Percentiles rank a stretch among this genome's conserved stretches.
phyloP scores from a whole-genome alignment of 257 asterid genomes.

The Solanum okadae region DNA sequence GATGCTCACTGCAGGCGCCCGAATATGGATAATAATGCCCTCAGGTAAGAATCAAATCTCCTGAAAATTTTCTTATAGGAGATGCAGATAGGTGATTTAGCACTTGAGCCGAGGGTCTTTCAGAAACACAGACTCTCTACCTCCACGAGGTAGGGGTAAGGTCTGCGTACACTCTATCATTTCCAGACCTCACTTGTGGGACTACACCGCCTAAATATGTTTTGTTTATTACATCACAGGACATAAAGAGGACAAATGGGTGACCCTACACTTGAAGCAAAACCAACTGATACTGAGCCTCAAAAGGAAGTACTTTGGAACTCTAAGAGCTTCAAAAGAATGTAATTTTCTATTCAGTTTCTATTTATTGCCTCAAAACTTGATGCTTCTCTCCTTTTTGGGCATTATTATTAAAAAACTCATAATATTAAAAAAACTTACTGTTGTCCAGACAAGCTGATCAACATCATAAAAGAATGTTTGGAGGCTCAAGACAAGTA shows the following conservation, averaged over 20 bases:
- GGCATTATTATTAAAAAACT: background rate
- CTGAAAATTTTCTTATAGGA: background rate
- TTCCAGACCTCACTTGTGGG: background rate
- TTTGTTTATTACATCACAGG: slow-evolving; percentile 20
- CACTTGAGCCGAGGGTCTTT: background rate
- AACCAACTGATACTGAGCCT: slow-evolving; percentile 30
- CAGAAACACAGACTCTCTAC: background rate
- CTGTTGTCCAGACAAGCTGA: slow-evolving; percentile 40
- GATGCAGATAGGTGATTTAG: background rate
- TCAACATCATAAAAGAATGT: slow-evolving; percentile 30
- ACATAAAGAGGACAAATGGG: slow-evolving; percentile 32
- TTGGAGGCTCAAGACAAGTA: slow-evolving; percentile 18
- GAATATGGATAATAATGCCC: slow-evolving; percentile 44
- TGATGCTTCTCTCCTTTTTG: background rate
- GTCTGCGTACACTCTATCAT: background rate
- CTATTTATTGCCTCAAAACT: background rate
- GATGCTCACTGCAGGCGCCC: slow-evolving; percentile 31
- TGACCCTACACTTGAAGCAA: slow-evolving; percentile 30
- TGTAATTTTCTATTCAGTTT: slow-evolving; percentile 18
- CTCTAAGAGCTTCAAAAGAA: slow-evolving; percentile 37
- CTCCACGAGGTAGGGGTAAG: background rate
- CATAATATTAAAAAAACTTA: background rate
- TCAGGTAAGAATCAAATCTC: slow-evolving; percentile 29
- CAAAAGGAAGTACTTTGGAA: slow-evolving; percentile 44
- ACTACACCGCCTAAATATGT: background rate